Percentiles rank a stretch among this genome's conserved stretches.
These are phyloP conservation scores for Hemisphaericaspora nanyangensis DNA, from an alignment of 805 yeast genomes.

Conservation along the genomic window DNA sequence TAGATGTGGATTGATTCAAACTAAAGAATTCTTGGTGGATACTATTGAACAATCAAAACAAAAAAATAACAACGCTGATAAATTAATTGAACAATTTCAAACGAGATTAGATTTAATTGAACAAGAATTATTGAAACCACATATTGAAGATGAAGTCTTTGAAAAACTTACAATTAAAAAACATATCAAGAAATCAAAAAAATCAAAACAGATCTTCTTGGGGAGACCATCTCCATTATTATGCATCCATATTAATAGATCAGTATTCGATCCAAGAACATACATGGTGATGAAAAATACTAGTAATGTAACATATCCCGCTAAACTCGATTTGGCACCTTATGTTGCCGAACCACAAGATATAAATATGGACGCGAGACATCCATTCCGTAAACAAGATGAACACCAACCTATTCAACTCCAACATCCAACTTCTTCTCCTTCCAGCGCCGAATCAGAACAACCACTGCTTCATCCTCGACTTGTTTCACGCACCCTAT, in stretches of 20 bases:
- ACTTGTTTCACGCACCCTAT: too few species aligned
- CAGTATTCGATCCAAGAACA: constrained; percentile 85
- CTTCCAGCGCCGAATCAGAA: not conserved
- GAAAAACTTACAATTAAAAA: constrained; percentile 69
- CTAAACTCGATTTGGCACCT: constrained; percentile 59
- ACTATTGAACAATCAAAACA: constrained; percentile 36
- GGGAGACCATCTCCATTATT: constrained; percentile 80
- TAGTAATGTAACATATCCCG: constrained; percentile 76
- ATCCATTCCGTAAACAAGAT: constrained; percentile 65
- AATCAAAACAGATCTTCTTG: constrained; percentile 78
- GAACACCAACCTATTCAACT: constrained; percentile 14
- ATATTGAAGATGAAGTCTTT: constrained; percentile 77
- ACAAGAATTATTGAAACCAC: constrained; percentile 55
- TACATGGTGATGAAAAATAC: constrained; percentile 81
- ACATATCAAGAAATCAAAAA: constrained; percentile 69
- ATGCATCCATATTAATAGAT: constrained; percentile 85
- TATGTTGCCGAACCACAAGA: constrained; percentile 68
- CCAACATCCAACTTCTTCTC: not conserved
- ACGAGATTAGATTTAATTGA: constrained; percentile 29
- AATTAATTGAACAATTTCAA: constrained; percentile 25
- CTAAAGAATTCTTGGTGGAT: constrained; percentile 45
- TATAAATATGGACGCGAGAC: constrained; percentile 76
- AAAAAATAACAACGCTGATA: constrained; percentile 31
- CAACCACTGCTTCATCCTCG: too few species aligned
- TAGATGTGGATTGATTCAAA: constrained; percentile 75